Percentiles rank a stretch among this genome's conserved stretches.
Conservation (phyloP, 2,329 filamentous ascomycete species). For the Nothopassalora personata region DNA sequence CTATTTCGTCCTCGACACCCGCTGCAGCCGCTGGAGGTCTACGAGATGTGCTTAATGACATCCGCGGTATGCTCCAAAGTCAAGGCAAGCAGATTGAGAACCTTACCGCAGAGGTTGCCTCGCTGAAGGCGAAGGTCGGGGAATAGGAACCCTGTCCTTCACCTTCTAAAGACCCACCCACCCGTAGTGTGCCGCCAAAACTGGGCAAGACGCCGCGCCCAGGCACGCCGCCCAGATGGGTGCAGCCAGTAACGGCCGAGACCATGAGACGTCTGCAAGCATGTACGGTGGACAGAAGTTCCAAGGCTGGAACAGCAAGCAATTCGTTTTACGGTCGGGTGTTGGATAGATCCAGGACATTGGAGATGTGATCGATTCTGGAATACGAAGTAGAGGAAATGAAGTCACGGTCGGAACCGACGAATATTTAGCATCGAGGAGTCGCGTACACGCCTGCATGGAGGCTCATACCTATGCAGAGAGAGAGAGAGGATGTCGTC, state of each 20-base stretch:
- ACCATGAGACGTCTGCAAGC: not conserved
- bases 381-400: not conserved
- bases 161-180: not conserved
- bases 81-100: conserved; percentile 72
- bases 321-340: not conserved
- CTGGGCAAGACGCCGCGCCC: not conserved
- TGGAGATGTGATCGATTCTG: not conserved
- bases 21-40: conserved; percentile 48
- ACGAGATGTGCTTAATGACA: conserved; percentile 65
- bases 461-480: not conserved
- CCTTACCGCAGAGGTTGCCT: conserved; percentile 77
- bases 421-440: not conserved
- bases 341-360: not conserved
- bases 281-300: not conserved
- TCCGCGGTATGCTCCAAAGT: conserved; percentile 69
- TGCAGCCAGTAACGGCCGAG: not conserved
- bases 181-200: not conserved
- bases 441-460: not conserved
- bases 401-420: not conserved
- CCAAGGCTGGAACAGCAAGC: not conserved
- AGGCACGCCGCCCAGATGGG: not conserved
- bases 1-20: conserved; percentile 8
- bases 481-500: not conserved
- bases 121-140: conserved; percentile 61
- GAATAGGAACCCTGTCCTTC: conserved; percentile 13